phyloP scores from a whole-genome alignment of 148 eudicot genomes.

The Camellia granthamiana region DNA sequence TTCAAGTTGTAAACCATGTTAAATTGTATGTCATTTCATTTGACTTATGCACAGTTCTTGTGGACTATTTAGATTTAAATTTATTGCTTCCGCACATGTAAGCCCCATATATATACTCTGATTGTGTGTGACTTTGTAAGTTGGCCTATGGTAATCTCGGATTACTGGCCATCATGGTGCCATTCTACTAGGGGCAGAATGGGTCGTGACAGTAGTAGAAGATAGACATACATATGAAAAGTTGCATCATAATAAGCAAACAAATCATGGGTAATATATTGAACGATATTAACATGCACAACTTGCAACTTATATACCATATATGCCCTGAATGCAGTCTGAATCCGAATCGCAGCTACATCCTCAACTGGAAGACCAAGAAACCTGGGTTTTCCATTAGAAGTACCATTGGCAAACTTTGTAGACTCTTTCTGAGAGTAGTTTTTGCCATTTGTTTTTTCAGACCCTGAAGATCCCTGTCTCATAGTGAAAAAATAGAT shows the following conservation, averaged over 20 bases:
- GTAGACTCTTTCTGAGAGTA: constrained; percentile 16
- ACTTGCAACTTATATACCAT: constrained; percentile 33
- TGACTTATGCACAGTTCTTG: no score
- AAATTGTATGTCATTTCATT: no score
- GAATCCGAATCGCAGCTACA: constrained; percentile 72
- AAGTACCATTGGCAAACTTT: constrained; percentile 27
- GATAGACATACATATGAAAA: constrained; percentile 1
- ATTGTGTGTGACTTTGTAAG: no score
- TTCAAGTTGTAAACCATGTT: no score
- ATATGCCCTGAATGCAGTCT: constrained; percentile 72
- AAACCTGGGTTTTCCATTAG: constrained; percentile 25
- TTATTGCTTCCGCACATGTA: no score
- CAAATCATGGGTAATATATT: not conserved
- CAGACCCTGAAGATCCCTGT: constrained; percentile 42
- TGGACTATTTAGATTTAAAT: no score
- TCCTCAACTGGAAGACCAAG: constrained; percentile 38
- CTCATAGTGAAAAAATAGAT: constrained; percentile 3
- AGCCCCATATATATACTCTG: no score
- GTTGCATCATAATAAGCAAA: not conserved
- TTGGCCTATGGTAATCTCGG: no score
- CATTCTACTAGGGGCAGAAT: no score
- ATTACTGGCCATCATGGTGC: no score
- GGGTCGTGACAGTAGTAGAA: not conserved
- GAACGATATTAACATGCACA: not conserved
- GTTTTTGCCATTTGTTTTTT: constrained; percentile 33